Evolutionary conservation across 495 filamentous ascomycete species (phyloP), one percentile per base, ranked within the genome.

Genomic region (Neurospora tetrasperma): DNA sequence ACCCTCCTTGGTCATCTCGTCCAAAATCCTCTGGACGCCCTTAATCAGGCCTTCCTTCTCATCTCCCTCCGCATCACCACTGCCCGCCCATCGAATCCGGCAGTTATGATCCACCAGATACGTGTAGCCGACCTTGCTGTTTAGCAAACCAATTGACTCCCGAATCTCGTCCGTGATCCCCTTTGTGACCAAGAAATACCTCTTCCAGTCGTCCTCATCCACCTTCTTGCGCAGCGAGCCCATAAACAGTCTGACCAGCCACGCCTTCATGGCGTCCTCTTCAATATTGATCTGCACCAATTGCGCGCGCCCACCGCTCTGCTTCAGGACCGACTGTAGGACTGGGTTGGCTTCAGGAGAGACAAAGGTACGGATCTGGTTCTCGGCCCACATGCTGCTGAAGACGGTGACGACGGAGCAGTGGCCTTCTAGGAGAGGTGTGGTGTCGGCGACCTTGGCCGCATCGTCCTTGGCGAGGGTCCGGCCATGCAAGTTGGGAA

Each of bases 71-170:
- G 92, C 91, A 46, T 84, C 80, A n/a, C 93, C 96, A 80, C 93
- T 94, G 4, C 92, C 96, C 0, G 95, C 96, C 96, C 96, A 99
- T 42, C 96, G 88, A 73, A 99, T 98, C 82, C 87, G 90, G 82
- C 93, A 96, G 68, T 93, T 83, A 76, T 88, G 84, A 83, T 99
- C 96, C 73, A 99, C 81, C 71, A 99, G 85, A 83, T 97, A 99
- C 38, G 94, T 92, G 84, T 98, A 98, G 14, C 96, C 96, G 12
- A 97, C 94, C 83, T 92, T 94, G 48, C 86, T 87, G 82, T 98
- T 99, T 80, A 93, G 79, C 78, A 96, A 82, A 4, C 93, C 94
- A 74, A 98, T 90, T 42, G 86, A 84, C 79, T 94, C 90, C 71
- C 90, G 88, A 39, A 97, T 88, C 27, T 90, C 84, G 42, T 93